These are phyloP conservation scores for Capsella bursapastoris DNA, from an alignment of 345 rosid genomes.

Conservation along the genomic window DNA sequence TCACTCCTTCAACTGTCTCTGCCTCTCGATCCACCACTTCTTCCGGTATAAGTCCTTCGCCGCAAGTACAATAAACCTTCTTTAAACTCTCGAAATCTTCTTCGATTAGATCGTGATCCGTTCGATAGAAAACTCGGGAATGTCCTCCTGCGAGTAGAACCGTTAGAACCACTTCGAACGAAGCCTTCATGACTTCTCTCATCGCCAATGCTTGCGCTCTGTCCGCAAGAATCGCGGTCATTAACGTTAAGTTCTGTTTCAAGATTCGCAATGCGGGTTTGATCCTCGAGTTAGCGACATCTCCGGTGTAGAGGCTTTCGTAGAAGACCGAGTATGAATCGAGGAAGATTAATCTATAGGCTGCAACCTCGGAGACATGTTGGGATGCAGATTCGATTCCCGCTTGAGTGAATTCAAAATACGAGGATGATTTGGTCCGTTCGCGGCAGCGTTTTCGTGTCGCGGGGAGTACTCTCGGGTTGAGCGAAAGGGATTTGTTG, in stretches of 20 bases:
- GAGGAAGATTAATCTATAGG: constrained; percentile 70
- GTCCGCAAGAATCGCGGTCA: constrained; percentile 68
- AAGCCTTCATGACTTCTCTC: constrained; percentile 78
- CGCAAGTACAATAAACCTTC: constrained; percentile 66
- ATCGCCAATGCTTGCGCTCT: constrained; percentile 70
- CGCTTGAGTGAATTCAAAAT: constrained; percentile 60
- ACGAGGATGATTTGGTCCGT: constrained; percentile 46
- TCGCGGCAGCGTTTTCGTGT: constrained; percentile 48
- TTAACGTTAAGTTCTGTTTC: constrained; percentile 73
- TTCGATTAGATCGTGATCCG: constrained; percentile 59
- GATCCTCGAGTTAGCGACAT: constrained; percentile 63
- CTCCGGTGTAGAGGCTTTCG: constrained; percentile 67
- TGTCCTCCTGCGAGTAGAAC: constrained; percentile 80
- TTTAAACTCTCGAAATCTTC: constrained; percentile 77
- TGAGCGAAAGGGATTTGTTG: constrained; percentile 76
- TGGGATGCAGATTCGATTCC: constrained; percentile 75
- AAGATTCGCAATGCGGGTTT: constrained; percentile 61
- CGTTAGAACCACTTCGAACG: constrained; percentile 72
- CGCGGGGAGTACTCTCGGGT: constrained; percentile 56
- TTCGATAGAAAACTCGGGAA: constrained; percentile 53
- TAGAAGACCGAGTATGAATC: constrained; percentile 74
- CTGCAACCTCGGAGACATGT: constrained; percentile 90
- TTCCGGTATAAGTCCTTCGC: constrained; percentile 70
- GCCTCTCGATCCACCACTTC: constrained; percentile 71
- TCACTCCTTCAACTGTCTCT: constrained; percentile 69